These are phyloP conservation scores for Dioscorea dumetorum DNA, from an alignment of 106 monocot genomes.

Conservation along the genomic window DNA sequence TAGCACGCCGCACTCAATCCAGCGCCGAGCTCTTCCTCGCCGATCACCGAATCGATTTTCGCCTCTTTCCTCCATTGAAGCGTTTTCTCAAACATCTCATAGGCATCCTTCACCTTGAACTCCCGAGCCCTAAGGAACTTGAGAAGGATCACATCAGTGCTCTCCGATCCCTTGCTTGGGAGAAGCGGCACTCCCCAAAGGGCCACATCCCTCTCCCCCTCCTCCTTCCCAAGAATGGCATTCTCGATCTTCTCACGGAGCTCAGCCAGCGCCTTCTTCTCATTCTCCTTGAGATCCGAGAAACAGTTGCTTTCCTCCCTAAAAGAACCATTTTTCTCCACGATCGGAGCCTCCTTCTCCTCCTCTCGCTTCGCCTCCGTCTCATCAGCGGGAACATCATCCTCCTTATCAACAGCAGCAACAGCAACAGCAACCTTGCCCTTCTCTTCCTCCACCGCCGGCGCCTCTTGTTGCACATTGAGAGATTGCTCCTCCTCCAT, in stretches of 20 bases:
- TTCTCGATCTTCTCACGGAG: conserved; percentile 54
- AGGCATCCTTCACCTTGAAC: conserved; percentile 66
- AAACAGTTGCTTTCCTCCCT: conserved; percentile 73
- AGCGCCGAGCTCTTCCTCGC: conserved; percentile 20
- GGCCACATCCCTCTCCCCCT: conserved; percentile 11
- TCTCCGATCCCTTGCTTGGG: conserved; percentile 32
- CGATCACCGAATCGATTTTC: conserved; percentile 33
- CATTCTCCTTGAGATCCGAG: conserved; percentile 64
- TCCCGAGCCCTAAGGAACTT: conserved; percentile 85
- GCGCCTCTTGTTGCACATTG: not conserved
- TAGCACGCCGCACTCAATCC: conserved; percentile 51
- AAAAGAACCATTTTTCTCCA: conserved; percentile 54
- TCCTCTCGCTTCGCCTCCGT: conserved; percentile 9
- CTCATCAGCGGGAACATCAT: too few species aligned
- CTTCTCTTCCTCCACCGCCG: conserved; percentile 2
- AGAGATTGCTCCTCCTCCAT: not conserved
- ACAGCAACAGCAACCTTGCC: not conserved
- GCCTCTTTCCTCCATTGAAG: conserved; percentile 54
- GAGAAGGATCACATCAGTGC: conserved; percentile 59
- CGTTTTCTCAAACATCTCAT: conserved; percentile 54
- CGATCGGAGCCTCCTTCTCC: conserved; percentile 3
- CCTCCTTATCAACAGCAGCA: not conserved
- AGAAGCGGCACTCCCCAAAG: conserved; percentile 69
- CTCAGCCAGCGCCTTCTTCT: conserved; percentile 68
- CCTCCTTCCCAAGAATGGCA: conserved; percentile 24